These are phyloP conservation scores for Avena eriantha DNA, from an alignment of 176 grass and related monocot genomes.

Conservation along the genomic window DNA sequence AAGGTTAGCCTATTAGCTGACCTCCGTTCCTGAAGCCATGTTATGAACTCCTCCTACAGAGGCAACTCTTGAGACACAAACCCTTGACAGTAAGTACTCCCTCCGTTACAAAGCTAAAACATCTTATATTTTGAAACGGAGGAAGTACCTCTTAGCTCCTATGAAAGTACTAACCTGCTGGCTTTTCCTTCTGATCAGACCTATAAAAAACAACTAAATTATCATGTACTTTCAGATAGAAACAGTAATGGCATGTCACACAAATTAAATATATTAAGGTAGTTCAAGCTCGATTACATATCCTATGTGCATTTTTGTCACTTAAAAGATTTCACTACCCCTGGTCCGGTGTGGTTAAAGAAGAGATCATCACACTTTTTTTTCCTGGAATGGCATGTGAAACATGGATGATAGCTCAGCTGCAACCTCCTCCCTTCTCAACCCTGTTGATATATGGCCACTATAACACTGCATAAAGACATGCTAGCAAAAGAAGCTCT, in stretches of 20 bases:
- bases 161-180: neutral
- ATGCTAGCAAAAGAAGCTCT: neutral
- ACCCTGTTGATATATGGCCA: neutral
- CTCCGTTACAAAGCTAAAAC: too few relatives aligned
- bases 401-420: slow-evolving; percentile 21
- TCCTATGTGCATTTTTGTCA: neutral
- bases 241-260: neutral
- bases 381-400: neutral
- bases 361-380: neutral
- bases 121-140: too few relatives aligned
- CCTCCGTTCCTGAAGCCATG: slow-evolving; percentile 10
- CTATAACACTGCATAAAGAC: neutral
- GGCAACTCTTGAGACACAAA: neutral
- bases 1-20: neutral
- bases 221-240: neutral
- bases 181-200: neutral
- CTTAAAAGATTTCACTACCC: neutral
- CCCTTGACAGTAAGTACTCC: neutral
- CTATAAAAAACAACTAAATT: neutral
- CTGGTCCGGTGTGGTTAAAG: neutral
- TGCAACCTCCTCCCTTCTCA: slow-evolving; percentile 31
- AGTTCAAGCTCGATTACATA: neutral
- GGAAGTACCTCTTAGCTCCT: neutral
- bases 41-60: neutral
- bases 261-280: neutral